Evolutionary conservation across 768 basidiomycete genomes (phyloP).

Genomic region (Erythrobasidium yunnanense): DNA sequence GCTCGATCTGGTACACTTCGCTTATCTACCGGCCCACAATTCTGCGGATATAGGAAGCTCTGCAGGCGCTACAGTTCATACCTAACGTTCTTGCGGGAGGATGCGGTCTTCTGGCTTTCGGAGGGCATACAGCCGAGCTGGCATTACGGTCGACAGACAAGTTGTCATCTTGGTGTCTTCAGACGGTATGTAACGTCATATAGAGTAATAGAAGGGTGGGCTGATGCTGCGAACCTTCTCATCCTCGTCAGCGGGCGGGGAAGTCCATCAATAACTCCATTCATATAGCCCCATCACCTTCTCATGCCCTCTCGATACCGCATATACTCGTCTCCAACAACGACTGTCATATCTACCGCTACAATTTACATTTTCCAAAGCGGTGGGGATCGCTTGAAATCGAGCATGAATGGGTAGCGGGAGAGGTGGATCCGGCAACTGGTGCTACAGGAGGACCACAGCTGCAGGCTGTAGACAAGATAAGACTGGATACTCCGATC

Average conservation of each 20-base stretch:
- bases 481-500: conserved; percentile 23
- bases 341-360: conserved; percentile 68
- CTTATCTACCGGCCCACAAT: not conserved
- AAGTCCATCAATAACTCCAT: conserved; percentile 72
- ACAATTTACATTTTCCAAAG: conserved; percentile 40
- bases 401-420: not conserved
- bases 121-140: conserved; percentile 36
- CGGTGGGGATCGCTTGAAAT: conserved; percentile 7
- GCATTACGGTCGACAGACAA: conserved; percentile 21
- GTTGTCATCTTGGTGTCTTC: conserved; percentile 16
- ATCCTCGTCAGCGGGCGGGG: not conserved
- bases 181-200: not conserved
- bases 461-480: conserved; percentile 18
- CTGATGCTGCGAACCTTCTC: not conserved
- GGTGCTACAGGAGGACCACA: not conserved
- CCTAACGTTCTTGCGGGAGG: conserved; percentile 29
- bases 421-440: not conserved
- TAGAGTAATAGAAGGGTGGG: too few species aligned
- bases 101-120: conserved; percentile 32
- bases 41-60: not conserved
- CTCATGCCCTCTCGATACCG: conserved; percentile 42
- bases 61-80: conserved; percentile 25
- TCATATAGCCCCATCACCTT: conserved; percentile 45
- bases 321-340: conserved; percentile 76
- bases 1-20: too few species aligned